Percentiles rank a stretch among this genome's conserved stretches.
phyloP scores from a whole-genome alignment of 1,139 yeast species.

The Komagataea norvegica region DNA sequence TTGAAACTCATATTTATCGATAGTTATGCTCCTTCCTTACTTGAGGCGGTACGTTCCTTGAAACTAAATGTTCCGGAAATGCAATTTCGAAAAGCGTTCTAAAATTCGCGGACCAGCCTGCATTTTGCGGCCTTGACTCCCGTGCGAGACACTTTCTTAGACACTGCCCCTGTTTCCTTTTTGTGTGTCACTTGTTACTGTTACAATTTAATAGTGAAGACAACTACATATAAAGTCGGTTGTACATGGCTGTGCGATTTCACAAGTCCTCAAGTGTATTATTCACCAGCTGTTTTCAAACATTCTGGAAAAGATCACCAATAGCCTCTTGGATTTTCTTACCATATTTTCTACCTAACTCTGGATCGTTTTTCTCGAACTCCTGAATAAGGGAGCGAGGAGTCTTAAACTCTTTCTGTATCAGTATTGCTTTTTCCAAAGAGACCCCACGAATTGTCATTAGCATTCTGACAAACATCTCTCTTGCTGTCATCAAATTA shows the following conservation, averaged over 20 bases:
- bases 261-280: too few relatives aligned
- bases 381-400: conserved; percentile 47
- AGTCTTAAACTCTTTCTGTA: conserved; percentile 64
- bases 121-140: too few relatives aligned
- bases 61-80: neutral
- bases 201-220: too few relatives aligned
- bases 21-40: neutral
- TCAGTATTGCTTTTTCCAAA: conserved; percentile 74
- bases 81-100: neutral
- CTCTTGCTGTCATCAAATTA: conserved; percentile 66
- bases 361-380: conserved; percentile 17
- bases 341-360: conserved; percentile 17
- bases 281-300: too few relatives aligned
- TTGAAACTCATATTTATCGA: conserved; percentile 70
- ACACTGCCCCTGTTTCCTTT: too few relatives aligned
- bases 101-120: too few relatives aligned
- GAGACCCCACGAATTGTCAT: conserved; percentile 80
- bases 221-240: too few relatives aligned
- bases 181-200: too few relatives aligned
- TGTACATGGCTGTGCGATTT: too few relatives aligned
- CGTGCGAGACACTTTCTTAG: too few relatives aligned
- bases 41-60: neutral
- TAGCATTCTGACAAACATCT: conserved; percentile 69
- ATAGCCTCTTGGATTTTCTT: conserved; percentile 20
- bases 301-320: conserved; percentile 10